Evolutionary conservation across 139 green algal genomes (phyloP).

Genomic region (Edaphochlamys debaryana): DNA sequence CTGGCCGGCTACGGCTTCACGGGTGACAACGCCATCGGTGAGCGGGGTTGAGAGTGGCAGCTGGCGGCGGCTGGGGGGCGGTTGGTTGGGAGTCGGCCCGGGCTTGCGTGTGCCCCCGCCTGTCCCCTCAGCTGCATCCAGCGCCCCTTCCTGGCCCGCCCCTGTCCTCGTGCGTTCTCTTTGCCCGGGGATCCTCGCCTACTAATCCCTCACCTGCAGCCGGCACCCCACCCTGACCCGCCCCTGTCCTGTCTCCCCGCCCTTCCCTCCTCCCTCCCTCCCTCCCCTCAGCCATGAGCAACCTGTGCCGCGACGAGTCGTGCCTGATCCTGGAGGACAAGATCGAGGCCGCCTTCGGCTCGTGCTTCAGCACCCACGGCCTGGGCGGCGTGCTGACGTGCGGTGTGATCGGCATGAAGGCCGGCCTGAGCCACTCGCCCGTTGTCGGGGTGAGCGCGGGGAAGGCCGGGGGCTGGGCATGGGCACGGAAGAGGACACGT

Average conservation of each 20-base stretch:
- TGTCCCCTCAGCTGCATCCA: too few relatives aligned
- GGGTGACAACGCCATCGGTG: conserved; percentile 58
- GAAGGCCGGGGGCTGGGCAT: too few relatives aligned
- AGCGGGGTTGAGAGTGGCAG: neutral
- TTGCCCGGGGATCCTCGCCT: too few relatives aligned
- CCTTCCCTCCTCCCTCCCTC: neutral
- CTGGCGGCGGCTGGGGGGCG: too few relatives aligned
- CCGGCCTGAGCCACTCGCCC: conserved; percentile 68
- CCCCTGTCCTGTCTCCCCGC: too few relatives aligned
- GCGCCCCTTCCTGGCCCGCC: too few relatives aligned
- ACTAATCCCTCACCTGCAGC: too few relatives aligned
- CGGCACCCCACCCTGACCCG: too few relatives aligned
- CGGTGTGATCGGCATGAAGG: conserved; percentile 80
- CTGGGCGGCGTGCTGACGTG: conserved; percentile 88
- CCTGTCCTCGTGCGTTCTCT: too few relatives aligned
- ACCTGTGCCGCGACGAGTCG: conserved; percentile 92
- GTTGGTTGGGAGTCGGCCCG: too few relatives aligned
- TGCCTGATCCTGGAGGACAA: conserved; percentile 79
- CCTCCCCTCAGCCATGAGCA: conserved; percentile 71
- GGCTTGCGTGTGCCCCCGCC: too few relatives aligned
- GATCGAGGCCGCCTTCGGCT: conserved; percentile 84
- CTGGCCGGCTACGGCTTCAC: conserved; percentile 80
- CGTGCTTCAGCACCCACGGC: conserved; percentile 83
- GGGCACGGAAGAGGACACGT: too few relatives aligned
- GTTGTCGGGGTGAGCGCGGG: conserved; percentile 48